Conservation (phyloP, 1,284 basidiomycete species). For the Melampsora americana region DNA sequence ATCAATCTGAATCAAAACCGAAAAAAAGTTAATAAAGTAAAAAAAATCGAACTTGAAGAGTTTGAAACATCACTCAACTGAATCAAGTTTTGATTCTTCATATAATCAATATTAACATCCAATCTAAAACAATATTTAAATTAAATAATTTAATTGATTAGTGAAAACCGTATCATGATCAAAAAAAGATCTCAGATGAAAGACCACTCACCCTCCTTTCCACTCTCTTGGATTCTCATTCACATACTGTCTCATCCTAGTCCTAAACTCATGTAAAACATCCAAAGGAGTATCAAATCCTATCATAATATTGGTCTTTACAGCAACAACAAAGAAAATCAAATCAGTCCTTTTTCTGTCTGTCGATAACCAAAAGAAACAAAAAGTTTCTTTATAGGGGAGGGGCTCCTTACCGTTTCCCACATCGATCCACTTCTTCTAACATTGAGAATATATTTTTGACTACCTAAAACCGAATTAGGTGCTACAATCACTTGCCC, state of each 20-base stretch:
- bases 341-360: too few relatives aligned
- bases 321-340: too few relatives aligned
- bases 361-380: too few relatives aligned
- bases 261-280: constrained; percentile 65
- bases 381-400: not conserved
- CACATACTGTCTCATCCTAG: constrained; percentile 64
- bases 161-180: too few relatives aligned
- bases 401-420: constrained; percentile 73
- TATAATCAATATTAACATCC: constrained; percentile 53
- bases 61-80: constrained; percentile 37
- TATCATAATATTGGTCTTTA: constrained; percentile 47
- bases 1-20: constrained; percentile 57
- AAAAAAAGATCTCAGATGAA: too few relatives aligned
- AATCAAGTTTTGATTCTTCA: constrained; percentile 51
- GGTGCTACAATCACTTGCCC: constrained; percentile 75
- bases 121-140: constrained; percentile 23
- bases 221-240: constrained; percentile 69
- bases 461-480: constrained; percentile 68
- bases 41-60: not conserved
- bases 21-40: not conserved
- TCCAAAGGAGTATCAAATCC: constrained; percentile 53
- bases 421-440: constrained; percentile 60
- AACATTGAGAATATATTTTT: constrained; percentile 68
- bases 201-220: constrained; percentile 57
- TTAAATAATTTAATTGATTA: not conserved